Evolutionary conservation across 148 eudicot genomes (phyloP).

Genomic region (Pharnaceum exiguum): DNA sequence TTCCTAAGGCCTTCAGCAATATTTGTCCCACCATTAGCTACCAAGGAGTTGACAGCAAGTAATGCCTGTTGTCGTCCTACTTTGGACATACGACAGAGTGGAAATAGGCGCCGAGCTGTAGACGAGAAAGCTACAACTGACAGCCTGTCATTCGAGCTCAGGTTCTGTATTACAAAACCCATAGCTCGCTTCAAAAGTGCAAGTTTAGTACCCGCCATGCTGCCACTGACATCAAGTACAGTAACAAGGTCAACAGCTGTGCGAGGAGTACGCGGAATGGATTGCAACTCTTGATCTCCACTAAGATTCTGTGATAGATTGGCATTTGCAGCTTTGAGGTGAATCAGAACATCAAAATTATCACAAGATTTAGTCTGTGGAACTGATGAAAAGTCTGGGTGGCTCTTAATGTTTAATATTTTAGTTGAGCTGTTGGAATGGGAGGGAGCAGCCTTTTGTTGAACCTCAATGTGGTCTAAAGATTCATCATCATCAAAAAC

Average conservation of each 20-base stretch:
- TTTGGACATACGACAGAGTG: constrained; percentile 59
- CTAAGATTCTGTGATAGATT: constrained; percentile 10
- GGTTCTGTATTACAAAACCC: constrained; percentile 71
- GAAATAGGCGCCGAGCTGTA: constrained; percentile 48
- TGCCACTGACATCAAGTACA: constrained; percentile 65
- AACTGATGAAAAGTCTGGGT: constrained; percentile 6
- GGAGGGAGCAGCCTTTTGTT: not conserved
- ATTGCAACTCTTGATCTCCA: constrained; percentile 14
- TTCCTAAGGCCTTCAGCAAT: constrained; percentile 51
- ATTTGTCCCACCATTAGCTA: constrained; percentile 54
- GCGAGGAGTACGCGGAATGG: constrained; percentile 37
- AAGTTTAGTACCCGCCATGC: constrained; percentile 67
- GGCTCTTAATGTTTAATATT: constrained; percentile 1
- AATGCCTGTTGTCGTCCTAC: constrained; percentile 74
- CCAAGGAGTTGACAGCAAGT: constrained; percentile 54
- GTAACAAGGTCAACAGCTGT: constrained; percentile 81
- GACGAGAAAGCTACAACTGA: constrained; percentile 64
- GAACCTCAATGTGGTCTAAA: not conserved
- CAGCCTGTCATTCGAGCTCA: constrained; percentile 71
- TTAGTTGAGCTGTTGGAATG: not conserved
- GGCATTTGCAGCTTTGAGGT: constrained; percentile 60
- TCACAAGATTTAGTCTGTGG: constrained; percentile 2
- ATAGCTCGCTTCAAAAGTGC: constrained; percentile 80
- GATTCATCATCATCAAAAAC: constrained; percentile 7
- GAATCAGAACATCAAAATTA: constrained; percentile 54